Percentiles rank a stretch among this genome's conserved stretches.
Conservation (phyloP, 106 monocot genomes). For the Dioscorea dumetorum region DNA sequence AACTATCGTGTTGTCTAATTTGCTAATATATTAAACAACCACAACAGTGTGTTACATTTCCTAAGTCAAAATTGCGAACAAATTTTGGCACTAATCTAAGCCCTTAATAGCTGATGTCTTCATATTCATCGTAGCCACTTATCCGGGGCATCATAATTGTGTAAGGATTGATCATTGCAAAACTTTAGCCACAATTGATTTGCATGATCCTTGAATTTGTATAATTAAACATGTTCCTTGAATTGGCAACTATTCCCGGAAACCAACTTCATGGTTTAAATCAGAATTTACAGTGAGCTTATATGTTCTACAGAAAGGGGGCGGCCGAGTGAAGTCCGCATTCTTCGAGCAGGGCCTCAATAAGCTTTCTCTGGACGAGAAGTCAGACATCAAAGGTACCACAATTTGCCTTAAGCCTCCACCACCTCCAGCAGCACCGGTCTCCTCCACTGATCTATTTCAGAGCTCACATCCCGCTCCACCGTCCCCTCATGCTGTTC, state of each 20-base stretch:
- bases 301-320: slow-evolving; percentile 46
- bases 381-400: slow-evolving; percentile 28
- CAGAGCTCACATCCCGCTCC: slow-evolving; percentile 22
- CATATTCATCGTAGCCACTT: too few species aligned
- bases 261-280: too few species aligned
- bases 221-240: neutral
- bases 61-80: too few species aligned
- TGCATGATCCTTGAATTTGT: neutral
- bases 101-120: too few species aligned
- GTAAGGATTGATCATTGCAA: too few species aligned
- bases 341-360: slow-evolving; percentile 55
- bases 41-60: too few species aligned
- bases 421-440: slow-evolving; percentile 56
- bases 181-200: too few species aligned
- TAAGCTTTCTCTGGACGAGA: slow-evolving; percentile 50
- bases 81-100: too few species aligned
- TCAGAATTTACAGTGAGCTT: neutral
- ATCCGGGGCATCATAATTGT: too few species aligned
- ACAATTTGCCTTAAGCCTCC: slow-evolving; percentile 50
- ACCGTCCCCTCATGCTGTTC: slow-evolving; percentile 8
- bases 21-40: too few species aligned
- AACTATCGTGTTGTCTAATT: too few species aligned
- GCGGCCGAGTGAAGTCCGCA: slow-evolving; percentile 26
- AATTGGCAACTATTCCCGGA: neutral
- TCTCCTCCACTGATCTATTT: slow-evolving; percentile 23